These are phyloP conservation scores for Cutaneotrichosporon curvatum DNA, from an alignment of 1,284 basidiomycete species.

Conservation along the genomic window DNA sequence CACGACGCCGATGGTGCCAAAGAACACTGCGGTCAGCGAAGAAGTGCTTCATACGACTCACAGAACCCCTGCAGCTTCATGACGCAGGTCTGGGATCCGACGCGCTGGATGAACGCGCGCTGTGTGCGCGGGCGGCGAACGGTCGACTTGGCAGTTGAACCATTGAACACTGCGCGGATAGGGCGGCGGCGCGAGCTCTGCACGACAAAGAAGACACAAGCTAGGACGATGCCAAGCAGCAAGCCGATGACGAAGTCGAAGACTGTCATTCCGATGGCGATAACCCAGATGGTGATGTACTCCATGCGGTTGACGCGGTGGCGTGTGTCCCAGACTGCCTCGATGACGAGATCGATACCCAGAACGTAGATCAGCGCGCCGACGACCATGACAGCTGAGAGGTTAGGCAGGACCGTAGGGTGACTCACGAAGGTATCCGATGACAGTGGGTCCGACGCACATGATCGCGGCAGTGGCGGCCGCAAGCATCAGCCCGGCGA, in stretches of 20 bases:
- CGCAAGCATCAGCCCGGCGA: slow-evolving; percentile 81
- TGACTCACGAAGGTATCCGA: slow-evolving; percentile 66
- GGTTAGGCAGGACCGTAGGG: slow-evolving; percentile 42
- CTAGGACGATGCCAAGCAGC: slow-evolving; percentile 82
- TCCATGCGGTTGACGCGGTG: slow-evolving; percentile 70
- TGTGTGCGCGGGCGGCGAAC: slow-evolving; percentile 84
- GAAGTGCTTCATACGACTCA: slow-evolving; percentile 17
- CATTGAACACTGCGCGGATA: slow-evolving; percentile 72
- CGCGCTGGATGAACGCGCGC: slow-evolving; percentile 79
- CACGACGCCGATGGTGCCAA: slow-evolving; percentile 85
- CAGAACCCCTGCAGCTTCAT: slow-evolving; percentile 73
- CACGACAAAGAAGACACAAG: slow-evolving; percentile 93
- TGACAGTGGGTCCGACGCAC: slow-evolving; percentile 62
- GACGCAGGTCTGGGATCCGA: slow-evolving; percentile 85
- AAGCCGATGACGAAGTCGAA: slow-evolving; percentile 96
- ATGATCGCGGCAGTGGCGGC: slow-evolving; percentile 66
- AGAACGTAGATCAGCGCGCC: slow-evolving; percentile 90
- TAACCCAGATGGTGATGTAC: slow-evolving; percentile 52
- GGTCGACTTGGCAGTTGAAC: slow-evolving; percentile 76
- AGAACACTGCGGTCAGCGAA: slow-evolving; percentile 59
- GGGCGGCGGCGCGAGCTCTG: slow-evolving; percentile 79
- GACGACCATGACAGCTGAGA: slow-evolving; percentile 73
- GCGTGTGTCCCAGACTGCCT: slow-evolving; percentile 92
- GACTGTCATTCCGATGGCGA: slow-evolving; percentile 78
- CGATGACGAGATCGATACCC: slow-evolving; percentile 88